Percentiles rank a stretch among this genome's conserved stretches.
These are phyloP conservation scores for Saposhnikovia divaricata DNA, from an alignment of 129 eudicot genomes.

Conservation along the genomic window DNA sequence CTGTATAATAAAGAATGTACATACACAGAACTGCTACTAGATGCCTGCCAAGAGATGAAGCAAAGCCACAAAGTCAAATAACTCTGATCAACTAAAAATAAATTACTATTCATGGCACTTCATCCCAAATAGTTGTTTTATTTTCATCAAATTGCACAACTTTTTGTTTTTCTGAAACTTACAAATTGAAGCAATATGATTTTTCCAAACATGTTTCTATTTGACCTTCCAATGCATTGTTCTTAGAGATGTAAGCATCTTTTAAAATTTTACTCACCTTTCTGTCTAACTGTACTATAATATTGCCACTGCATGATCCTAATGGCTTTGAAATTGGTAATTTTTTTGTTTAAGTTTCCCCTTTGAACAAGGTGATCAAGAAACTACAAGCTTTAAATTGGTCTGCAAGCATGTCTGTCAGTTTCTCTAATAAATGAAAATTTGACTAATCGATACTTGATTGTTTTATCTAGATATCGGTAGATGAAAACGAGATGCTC, in stretches of 20 bases:
- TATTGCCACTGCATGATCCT: not conserved
- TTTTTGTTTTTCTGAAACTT: not conserved
- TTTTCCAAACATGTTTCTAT: not conserved
- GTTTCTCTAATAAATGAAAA: not conserved
- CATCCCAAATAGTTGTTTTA: not conserved
- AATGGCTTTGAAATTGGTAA: slow-evolving; percentile 6
- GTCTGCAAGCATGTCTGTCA: slow-evolving; percentile 16
- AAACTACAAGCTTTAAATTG: slow-evolving; percentile 10
- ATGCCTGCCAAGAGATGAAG: not conserved
- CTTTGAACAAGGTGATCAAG: slow-evolving; percentile 9
- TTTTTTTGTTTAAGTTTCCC: not conserved
- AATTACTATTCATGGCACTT: not conserved
- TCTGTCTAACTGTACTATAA: not conserved
- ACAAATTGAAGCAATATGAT: not conserved
- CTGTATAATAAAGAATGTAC: too few relatives aligned
- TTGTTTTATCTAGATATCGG: not conserved
- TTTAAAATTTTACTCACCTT: not conserved
- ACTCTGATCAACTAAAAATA: not conserved
- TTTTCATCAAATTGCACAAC: not conserved
- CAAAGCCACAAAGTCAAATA: not conserved
- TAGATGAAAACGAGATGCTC: not conserved
- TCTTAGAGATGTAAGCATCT: slow-evolving; percentile 9
- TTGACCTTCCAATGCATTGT: slow-evolving; percentile 12
- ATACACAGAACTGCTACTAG: not conserved
- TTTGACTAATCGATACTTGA: not conserved